Conservation (phyloP, 2,329 filamentous ascomycete genomes). For the Mycosphaerella sp. region DNA sequence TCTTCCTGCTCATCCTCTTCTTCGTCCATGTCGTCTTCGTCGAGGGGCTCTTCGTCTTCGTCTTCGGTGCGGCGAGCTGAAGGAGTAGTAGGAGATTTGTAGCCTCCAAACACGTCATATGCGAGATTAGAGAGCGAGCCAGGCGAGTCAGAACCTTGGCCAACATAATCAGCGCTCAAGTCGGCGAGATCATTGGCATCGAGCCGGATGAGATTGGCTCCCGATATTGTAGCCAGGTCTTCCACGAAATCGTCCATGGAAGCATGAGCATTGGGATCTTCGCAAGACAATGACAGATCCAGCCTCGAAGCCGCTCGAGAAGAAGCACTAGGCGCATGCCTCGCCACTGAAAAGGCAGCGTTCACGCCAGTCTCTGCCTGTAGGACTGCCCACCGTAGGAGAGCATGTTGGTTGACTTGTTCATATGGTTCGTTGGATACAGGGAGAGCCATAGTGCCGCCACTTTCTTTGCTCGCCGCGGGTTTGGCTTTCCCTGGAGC, state of each 20-base stretch:
- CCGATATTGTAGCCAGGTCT: slow-evolving; percentile 54
- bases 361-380: slow-evolving; percentile 27
- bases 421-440: slow-evolving; percentile 8
- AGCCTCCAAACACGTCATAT: slow-evolving; percentile 49
- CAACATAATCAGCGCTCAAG: slow-evolving; percentile 63
- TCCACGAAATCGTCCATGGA: slow-evolving; percentile 55
- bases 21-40: slow-evolving; percentile 37
- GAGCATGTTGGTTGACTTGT: slow-evolving; percentile 16
- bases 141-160: slow-evolving; percentile 46
- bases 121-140: slow-evolving; percentile 42
- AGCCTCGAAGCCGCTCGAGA: slow-evolving; percentile 26
- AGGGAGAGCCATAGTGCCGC: not conserved
- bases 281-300: slow-evolving; percentile 44
- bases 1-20: slow-evolving; percentile 16
- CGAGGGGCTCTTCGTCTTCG: slow-evolving; percentile 40
- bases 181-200: slow-evolving; percentile 64
- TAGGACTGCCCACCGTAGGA: slow-evolving; percentile 22
- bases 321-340: slow-evolving; percentile 11
- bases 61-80: slow-evolving; percentile 9
- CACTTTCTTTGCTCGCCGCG: not conserved
- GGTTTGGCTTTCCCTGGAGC: not conserved
- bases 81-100: slow-evolving; percentile 26
- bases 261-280: slow-evolving; percentile 47
- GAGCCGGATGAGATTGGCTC: slow-evolving; percentile 61
- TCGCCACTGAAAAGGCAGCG: slow-evolving; percentile 22